Conservation (phyloP, 2,329 filamentous ascomycete genomes). For the Venturiaceae sp. region DNA sequence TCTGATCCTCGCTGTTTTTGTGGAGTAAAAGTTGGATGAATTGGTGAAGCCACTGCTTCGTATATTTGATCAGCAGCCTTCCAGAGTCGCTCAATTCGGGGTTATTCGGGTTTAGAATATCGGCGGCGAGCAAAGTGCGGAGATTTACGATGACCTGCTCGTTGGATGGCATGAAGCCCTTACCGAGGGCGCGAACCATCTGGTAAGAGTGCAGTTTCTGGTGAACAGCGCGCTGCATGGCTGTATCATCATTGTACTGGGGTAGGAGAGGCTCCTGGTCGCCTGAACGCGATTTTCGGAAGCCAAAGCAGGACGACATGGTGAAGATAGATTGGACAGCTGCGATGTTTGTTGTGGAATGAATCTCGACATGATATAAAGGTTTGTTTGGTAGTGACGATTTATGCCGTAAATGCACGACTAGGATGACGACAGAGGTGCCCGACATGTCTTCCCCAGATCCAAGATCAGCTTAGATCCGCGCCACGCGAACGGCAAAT, state of each 20-base stretch:
- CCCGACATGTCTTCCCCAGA: no score
- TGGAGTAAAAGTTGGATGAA: constrained; percentile 73
- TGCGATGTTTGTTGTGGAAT: background rate
- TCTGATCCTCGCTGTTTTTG: constrained; percentile 76
- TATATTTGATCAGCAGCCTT: constrained; percentile 59
- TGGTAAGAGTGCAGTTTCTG: constrained; percentile 91
- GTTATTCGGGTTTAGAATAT: constrained; percentile 67
- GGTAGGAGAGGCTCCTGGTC: constrained; percentile 57
- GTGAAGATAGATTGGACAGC: constrained; percentile 5
- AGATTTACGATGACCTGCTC: constrained; percentile 75
- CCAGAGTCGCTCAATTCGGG: constrained; percentile 70
- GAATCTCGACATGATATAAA: no score
- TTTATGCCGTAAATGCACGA: no score
- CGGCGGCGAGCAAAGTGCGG: constrained; percentile 65
- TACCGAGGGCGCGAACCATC: constrained; percentile 71
- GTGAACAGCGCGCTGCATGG: constrained; percentile 65
- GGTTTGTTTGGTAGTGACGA: background rate
- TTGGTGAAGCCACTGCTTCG: constrained; percentile 63
- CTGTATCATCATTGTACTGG: constrained; percentile 73
- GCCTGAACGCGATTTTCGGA: constrained; percentile 40
- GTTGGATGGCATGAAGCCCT: constrained; percentile 88
- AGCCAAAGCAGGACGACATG: constrained; percentile 59
- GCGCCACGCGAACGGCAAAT: no score
- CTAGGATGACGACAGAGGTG: no score
- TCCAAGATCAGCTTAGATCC: no score